Conservation (phyloP, 2,329 filamentous ascomycete genomes). For the Paraphoma chrysanthemicola region DNA sequence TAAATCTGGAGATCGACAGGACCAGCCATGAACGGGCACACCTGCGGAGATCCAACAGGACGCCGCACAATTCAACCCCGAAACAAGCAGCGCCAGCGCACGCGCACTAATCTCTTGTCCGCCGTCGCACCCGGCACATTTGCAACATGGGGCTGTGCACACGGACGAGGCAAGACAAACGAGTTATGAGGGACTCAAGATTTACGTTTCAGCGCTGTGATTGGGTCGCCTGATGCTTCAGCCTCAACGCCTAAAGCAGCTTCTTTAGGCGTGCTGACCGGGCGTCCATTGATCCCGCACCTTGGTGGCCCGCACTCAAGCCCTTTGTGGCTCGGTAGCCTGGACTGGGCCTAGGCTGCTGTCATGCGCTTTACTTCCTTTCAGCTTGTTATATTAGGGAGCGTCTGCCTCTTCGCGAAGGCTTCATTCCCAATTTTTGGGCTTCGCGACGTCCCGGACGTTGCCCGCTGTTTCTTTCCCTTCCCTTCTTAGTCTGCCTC, state of each 20-base stretch:
- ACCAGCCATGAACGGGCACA: background rate
- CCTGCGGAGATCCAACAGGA: background rate
- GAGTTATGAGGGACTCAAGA: background rate
- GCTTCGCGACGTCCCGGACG: constrained; percentile 5
- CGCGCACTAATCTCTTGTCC: background rate
- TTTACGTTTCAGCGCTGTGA: background rate
- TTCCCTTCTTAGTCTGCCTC: background rate
- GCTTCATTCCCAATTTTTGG: constrained; percentile 1
- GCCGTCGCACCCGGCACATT: constrained; percentile 3
- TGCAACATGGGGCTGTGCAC: constrained; percentile 1
- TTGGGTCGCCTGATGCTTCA: constrained; percentile 1
- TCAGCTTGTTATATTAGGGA: constrained; percentile 7
- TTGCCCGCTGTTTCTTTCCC: background rate
- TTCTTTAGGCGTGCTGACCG: background rate
- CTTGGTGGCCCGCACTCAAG: constrained; percentile 2
- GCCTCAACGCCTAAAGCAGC: constrained; percentile 1
- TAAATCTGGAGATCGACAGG: background rate
- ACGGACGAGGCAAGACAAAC: background rate
- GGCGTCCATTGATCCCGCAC: background rate
- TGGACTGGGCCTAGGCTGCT: constrained; percentile 1
- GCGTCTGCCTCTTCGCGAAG: background rate
- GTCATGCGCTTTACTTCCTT: constrained; percentile 1
- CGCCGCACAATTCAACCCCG: background rate
- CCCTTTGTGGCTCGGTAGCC: background rate
- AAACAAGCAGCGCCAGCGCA: background rate